Conservation (phyloP, 176 grass and related monocot genomes). For the Dendrocalamus sinicus region DNA sequence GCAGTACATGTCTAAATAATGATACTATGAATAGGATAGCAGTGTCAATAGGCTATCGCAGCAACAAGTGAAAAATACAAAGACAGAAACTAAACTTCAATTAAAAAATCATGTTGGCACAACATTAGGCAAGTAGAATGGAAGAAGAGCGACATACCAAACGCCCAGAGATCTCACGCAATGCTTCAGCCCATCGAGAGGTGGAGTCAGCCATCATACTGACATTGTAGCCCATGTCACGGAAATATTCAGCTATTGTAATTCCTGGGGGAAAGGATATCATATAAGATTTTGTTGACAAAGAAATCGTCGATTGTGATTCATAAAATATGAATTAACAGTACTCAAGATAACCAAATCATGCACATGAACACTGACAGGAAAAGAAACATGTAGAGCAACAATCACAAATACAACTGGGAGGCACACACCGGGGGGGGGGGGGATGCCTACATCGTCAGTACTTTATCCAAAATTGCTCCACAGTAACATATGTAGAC, state of each 20-base stretch:
- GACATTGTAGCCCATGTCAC: slow-evolving; percentile 96
- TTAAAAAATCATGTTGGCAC: neutral
- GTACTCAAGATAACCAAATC: neutral
- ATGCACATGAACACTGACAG: neutral
- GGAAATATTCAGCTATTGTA: slow-evolving; percentile 91
- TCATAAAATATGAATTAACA: neutral
- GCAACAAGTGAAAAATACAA: neutral
- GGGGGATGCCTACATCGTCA: neutral
- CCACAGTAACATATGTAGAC: too few species aligned
- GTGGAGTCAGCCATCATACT: slow-evolving; percentile 99
- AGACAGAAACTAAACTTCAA: neutral
- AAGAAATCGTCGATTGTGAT: neutral
- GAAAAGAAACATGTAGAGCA: neutral
- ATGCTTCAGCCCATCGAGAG: slow-evolving; percentile 83
- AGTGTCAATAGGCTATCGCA: neutral
- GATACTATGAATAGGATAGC: neutral
- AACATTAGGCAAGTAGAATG: neutral
- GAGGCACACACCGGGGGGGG: neutral
- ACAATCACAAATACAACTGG: neutral
- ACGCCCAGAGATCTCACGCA: slow-evolving; percentile 74
- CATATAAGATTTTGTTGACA: slow-evolving; percentile 22
- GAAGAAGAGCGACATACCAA: slow-evolving; percentile 49
- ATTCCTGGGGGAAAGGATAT: slow-evolving; percentile 53
- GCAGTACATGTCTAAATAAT: neutral
- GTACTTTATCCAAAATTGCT: neutral